These are phyloP conservation scores for Bolboschoenoplectus hybrid DNA, from an alignment of 202 grass and related monocot genomes.

Conservation along the genomic window DNA sequence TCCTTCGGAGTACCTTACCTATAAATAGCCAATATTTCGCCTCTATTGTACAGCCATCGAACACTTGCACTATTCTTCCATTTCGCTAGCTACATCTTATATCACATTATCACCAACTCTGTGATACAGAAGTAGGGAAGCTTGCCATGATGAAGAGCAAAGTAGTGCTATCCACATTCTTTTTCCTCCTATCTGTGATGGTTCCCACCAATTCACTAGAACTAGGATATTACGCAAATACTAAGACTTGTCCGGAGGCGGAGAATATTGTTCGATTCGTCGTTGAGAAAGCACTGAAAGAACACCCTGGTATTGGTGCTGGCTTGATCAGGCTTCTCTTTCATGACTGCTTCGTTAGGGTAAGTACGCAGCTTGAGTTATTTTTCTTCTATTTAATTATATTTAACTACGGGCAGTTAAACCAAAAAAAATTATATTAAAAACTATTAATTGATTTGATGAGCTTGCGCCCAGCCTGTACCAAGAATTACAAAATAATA, in stretches of 20 bases:
- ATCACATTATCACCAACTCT: not conserved
- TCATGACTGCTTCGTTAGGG: conserved; percentile 83
- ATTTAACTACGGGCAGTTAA: not conserved
- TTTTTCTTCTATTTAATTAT: not conserved
- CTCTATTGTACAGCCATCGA: not conserved
- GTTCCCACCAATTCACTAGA: conserved; percentile 2
- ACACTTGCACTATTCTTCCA: not conserved
- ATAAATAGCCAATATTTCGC: not conserved
- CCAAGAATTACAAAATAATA: too few relatives aligned
- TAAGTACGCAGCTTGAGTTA: not conserved
- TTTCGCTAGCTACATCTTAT: not conserved
- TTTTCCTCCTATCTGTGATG: not conserved
- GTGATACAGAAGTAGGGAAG: not conserved
- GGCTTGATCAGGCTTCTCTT: conserved; percentile 70
- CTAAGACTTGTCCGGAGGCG: conserved; percentile 33
- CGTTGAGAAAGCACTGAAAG: conserved; percentile 31
- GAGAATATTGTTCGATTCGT: conserved; percentile 43
- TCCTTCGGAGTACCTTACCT: not conserved
- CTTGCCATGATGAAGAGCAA: not conserved
- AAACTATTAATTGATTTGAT: too few relatives aligned
- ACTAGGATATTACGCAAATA: conserved; percentile 44
- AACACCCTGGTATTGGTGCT: conserved; percentile 45
- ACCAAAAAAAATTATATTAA: too few relatives aligned
- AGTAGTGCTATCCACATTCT: not conserved
- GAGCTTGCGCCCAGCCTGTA: too few relatives aligned